Percentiles rank a stretch among this genome's conserved stretches.
Conservation (phyloP, 106 monocot species). For the Dendrobium huoshanense region DNA sequence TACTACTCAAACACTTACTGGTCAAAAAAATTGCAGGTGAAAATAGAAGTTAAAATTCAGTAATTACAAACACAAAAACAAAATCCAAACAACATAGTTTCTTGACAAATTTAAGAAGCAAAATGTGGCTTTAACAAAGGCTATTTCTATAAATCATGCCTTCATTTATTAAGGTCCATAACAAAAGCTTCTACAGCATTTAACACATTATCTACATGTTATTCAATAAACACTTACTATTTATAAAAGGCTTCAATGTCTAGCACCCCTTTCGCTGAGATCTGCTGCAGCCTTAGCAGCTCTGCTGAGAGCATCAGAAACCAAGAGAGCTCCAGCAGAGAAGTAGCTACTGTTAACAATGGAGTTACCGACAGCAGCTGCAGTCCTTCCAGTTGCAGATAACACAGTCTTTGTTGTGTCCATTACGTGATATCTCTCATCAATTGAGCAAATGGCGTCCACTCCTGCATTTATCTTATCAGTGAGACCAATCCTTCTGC, state of each 20-base stretch:
- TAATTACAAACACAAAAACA: no score
- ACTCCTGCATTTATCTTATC: constrained; percentile 64
- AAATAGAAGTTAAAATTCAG: no score
- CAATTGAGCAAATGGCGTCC: constrained; percentile 38
- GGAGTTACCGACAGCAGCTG: constrained; percentile 34
- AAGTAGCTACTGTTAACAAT: constrained; percentile 90
- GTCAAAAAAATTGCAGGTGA: no score
- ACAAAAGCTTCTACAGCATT: background rate
- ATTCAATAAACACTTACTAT: background rate
- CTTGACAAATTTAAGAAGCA: no score
- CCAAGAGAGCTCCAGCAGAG: constrained; percentile 65
- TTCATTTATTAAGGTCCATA: background rate
- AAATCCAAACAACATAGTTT: no score
- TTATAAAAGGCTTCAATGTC: background rate
- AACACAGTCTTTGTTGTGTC: constrained; percentile 54
- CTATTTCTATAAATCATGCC: background rate
- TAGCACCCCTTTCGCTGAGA: constrained; percentile 29
- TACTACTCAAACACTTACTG: no score
- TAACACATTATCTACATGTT: background rate
- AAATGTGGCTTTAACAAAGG: background rate
- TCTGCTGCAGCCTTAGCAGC: constrained; percentile 70
- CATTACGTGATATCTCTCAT: constrained; percentile 55
- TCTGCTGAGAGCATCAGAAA: constrained; percentile 61
- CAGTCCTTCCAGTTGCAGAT: constrained; percentile 53
- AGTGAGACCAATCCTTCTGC: constrained; percentile 63